Percentiles rank a stretch among this genome's conserved stretches.
Conservation (phyloP, 2,329 filamentous ascomycete species). For the Xylariales sp. region DNA sequence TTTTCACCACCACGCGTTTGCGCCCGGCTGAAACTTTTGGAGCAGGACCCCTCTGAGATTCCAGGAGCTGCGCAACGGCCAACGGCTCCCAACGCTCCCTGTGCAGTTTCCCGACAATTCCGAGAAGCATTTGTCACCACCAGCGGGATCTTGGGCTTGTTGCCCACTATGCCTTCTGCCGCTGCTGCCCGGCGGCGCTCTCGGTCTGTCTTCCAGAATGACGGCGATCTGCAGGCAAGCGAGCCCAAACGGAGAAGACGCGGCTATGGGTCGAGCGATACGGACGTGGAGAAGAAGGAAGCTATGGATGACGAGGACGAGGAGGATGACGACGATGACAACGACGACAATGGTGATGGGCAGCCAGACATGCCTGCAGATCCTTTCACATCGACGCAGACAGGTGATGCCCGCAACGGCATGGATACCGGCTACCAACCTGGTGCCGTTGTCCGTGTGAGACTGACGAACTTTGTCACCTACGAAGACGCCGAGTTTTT, state of each 20-base stretch:
- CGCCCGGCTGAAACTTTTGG: background rate
- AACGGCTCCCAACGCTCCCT: too few relatives aligned
- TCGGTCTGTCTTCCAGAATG: constrained; percentile 35
- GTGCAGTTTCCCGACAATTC: too few relatives aligned
- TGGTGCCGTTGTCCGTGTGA: constrained; percentile 85
- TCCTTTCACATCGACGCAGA: background rate
- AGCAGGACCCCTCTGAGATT: background rate
- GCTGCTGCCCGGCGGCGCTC: too few relatives aligned
- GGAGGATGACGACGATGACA: background rate
- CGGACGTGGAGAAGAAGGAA: background rate
- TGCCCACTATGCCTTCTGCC: too few relatives aligned
- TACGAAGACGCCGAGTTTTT: constrained; percentile 90
- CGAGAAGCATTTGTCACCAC: too few relatives aligned
- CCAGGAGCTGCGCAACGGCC: background rate
- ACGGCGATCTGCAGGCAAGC: constrained; percentile 24
- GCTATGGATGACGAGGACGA: constrained; percentile 11
- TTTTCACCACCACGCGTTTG: background rate
- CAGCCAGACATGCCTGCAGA: background rate
- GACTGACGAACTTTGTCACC: constrained; percentile 86
- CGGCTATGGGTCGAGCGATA: background rate
- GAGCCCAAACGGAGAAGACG: constrained; percentile 30
- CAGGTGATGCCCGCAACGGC: background rate
- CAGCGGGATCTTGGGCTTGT: too few relatives aligned
- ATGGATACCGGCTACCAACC: constrained; percentile 48
- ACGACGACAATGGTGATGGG: constrained; percentile 2